phyloP scores from a whole-genome alignment of 2,329 filamentous ascomycete species.

The Arthrobotrys sphaeroides region DNA sequence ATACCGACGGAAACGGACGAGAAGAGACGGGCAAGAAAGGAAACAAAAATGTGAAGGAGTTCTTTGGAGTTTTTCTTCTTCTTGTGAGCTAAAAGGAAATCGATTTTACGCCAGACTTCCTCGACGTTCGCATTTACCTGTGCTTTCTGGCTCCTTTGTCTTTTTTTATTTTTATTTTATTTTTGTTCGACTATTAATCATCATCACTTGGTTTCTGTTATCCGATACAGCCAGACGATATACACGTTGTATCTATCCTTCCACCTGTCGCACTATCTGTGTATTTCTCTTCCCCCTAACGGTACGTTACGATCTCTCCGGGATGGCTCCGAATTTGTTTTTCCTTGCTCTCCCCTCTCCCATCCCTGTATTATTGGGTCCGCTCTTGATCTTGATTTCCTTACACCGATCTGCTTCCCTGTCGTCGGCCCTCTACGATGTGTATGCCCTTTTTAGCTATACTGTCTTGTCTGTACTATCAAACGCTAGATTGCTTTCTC shows the following conservation, averaged over 20 bases:
- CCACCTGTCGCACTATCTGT: slow-evolving; percentile 3
- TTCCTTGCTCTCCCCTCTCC: slow-evolving; percentile 1
- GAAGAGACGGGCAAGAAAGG: slow-evolving; percentile 24
- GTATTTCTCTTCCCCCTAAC: not conserved
- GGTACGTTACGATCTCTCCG: slow-evolving; percentile 15
- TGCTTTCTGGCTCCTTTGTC: slow-evolving; percentile 26
- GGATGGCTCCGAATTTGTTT: slow-evolving; percentile 16
- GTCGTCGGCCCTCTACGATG: slow-evolving; percentile 11
- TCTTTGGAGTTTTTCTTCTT: slow-evolving; percentile 53
- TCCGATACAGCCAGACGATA: slow-evolving; percentile 30
- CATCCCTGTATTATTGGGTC: slow-evolving; percentile 33
- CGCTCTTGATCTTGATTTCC: slow-evolving; percentile 20
- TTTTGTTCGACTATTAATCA: slow-evolving; percentile 35
- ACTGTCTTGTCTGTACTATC: slow-evolving; percentile 34
- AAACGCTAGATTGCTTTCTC: slow-evolving; percentile 42
- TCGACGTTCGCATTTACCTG: slow-evolving; percentile 30
- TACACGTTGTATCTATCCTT: slow-evolving; percentile 42
- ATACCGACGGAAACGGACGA: slow-evolving; percentile 42
- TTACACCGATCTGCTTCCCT: not conserved
- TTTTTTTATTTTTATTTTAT: not conserved
- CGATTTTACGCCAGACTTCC: slow-evolving; percentile 39
- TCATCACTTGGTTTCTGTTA: slow-evolving; percentile 12
- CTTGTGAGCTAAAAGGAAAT: slow-evolving; percentile 47
- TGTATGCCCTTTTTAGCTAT: slow-evolving; percentile 40
- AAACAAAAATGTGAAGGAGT: slow-evolving; percentile 51